Percentiles rank a stretch among this genome's conserved stretches.
Evolutionary conservation across 768 basidiomycete genomes (phyloP).

Genomic region (Infundibulicybe gibba): DNA sequence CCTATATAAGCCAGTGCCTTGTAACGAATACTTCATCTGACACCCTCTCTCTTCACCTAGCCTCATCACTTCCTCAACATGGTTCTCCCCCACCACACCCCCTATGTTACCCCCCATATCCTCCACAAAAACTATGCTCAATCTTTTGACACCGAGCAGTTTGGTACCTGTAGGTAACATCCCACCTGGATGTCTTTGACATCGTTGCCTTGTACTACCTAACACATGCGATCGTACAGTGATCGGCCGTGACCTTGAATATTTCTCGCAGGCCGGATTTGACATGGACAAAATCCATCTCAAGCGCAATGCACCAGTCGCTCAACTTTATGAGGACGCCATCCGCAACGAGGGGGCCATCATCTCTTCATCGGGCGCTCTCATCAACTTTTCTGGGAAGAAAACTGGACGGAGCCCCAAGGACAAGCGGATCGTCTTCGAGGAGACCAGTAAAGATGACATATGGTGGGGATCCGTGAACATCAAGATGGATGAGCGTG

Average conservation of each 20-base stretch:
- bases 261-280: constrained; percentile 98
- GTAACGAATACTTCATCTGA: constrained; percentile 8
- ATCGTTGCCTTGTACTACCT: constrained; percentile 4
- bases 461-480: constrained; percentile 99
- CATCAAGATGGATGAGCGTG: constrained; percentile 97
- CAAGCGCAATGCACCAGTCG: constrained; percentile 89
- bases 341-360: constrained; percentile 98
- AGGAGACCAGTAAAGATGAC: constrained; percentile 93
- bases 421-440: constrained; percentile 99
- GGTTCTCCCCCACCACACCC: constrained; percentile 70
- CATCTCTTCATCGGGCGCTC: constrained; percentile 91
- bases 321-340: constrained; percentile 95
- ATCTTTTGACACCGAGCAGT: constrained; percentile 59
- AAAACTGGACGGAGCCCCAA: constrained; percentile 98
- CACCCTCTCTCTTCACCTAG: constrained; percentile 9
- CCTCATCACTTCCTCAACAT: constrained; percentile 34
- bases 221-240: constrained; percentile 40
- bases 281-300: constrained; percentile 98
- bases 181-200: constrained; percentile 3
- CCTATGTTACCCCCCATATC: constrained; percentile 87
- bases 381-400: constrained; percentile 99
- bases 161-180: constrained; percentile 48
- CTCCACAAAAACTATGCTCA: constrained; percentile 86
- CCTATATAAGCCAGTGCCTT: constrained; percentile 12
- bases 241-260: constrained; percentile 89